phyloP scores from a whole-genome alignment of 2,329 filamentous ascomycete species.

The Ceratocystis eucalypticola region DNA sequence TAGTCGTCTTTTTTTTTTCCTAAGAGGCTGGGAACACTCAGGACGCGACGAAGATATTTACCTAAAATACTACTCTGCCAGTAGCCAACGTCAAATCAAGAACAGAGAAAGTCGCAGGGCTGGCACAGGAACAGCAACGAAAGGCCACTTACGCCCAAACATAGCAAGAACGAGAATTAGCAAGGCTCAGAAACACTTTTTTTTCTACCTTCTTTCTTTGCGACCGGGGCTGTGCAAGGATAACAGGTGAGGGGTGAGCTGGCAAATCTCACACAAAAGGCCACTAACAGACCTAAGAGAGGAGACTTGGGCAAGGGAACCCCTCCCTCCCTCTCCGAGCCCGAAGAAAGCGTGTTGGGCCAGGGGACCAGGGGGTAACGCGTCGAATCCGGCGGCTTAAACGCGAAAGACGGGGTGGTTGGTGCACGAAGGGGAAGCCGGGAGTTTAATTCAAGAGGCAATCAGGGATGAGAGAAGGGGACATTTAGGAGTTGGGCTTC shows the following conservation, averaged over 20 bases:
- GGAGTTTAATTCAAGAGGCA: not conserved
- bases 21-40: not conserved
- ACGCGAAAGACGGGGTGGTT: conserved; percentile 4
- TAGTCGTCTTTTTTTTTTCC: not conserved
- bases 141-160: not conserved
- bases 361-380: not conserved
- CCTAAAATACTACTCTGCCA: not conserved
- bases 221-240: not conserved
- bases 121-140: not conserved
- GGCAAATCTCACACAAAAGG: not conserved
- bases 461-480: not conserved
- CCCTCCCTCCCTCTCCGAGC: not conserved
- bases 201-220: not conserved
- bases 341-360: not conserved
- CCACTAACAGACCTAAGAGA: not conserved
- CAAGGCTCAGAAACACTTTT: not conserved
- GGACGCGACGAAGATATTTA: not conserved
- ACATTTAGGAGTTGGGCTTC: not conserved
- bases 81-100: not conserved
- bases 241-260: not conserved
- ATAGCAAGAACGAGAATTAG: not conserved
- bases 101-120: not conserved
- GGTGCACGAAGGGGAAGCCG: conserved; percentile 2
- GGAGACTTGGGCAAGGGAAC: not conserved
- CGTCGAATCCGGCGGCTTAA: not conserved